Conservation (phyloP, 805 yeast species). For the Barnettozyma salicaria region DNA sequence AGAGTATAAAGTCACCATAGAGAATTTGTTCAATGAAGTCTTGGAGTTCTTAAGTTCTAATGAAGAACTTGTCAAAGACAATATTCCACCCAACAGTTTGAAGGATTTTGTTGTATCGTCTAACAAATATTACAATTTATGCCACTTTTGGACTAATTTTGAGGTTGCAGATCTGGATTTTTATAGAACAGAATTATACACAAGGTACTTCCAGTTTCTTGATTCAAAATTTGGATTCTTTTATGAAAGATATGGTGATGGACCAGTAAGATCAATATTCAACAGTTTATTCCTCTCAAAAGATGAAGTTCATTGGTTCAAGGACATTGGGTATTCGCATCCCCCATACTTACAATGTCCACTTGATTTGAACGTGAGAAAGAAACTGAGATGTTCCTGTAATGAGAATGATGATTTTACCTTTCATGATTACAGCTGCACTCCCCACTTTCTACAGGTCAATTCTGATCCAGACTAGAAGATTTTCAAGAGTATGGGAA, state of each 20-base stretch:
- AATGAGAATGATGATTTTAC: conserved; percentile 67
- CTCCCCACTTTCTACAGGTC: conserved; percentile 53
- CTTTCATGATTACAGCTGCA: conserved; percentile 64
- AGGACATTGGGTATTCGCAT: conserved; percentile 76
- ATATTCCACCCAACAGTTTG: conserved; percentile 53
- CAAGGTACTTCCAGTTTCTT: conserved; percentile 59
- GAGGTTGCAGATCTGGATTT: conserved; percentile 77
- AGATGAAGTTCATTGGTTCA: conserved; percentile 64
- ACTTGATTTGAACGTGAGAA: conserved; percentile 51
- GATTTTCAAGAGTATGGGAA: no score
- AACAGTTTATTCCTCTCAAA: conserved; percentile 64
- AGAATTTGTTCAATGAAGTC: conserved; percentile 43
- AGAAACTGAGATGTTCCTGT: conserved; percentile 64
- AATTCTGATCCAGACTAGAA: no score
- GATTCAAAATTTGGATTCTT: conserved; percentile 79
- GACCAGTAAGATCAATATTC: conserved; percentile 81
- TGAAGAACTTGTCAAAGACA: conserved; percentile 6
- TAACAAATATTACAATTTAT: conserved; percentile 68
- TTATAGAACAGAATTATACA: conserved; percentile 67
- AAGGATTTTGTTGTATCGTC: conserved; percentile 64
- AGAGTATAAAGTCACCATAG: conserved; percentile 47
- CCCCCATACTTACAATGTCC: conserved; percentile 78
- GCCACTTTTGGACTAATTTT: conserved; percentile 92
- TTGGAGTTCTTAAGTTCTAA: conserved; percentile 11
- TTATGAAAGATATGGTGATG: conserved; percentile 92